Evolutionary conservation across 768 basidiomycete genomes (phyloP).

Genomic region (Boletus edulis): DNA sequence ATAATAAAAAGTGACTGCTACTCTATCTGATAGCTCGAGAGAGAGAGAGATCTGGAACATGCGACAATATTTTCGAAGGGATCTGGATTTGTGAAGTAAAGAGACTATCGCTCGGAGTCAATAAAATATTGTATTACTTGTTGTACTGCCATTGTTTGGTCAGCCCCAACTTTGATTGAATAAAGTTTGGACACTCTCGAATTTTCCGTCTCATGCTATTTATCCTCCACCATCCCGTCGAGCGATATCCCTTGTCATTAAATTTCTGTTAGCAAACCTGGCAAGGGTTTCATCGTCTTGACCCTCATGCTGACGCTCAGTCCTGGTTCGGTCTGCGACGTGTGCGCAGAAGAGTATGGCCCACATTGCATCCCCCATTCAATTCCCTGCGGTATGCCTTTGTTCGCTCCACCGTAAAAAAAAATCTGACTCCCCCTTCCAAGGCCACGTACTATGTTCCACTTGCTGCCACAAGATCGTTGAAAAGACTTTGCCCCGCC

Average conservation of each 20-base stretch:
- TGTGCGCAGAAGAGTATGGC: constrained; percentile 85
- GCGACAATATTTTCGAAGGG: background rate
- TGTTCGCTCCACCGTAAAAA: constrained; percentile 11
- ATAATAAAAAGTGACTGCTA: background rate
- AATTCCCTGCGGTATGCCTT: constrained; percentile 68
- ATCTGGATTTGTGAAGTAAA: background rate
- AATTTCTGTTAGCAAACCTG: constrained; percentile 38
- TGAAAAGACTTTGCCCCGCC: constrained; percentile 73
- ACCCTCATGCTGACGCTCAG: constrained; percentile 74
- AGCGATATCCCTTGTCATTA: constrained; percentile 44
- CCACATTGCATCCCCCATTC: constrained; percentile 72
- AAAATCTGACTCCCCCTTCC: constrained; percentile 21
- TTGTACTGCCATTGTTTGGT: constrained; percentile 31
- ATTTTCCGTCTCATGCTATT: constrained; percentile 43
- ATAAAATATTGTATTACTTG: background rate
- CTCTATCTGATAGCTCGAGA: background rate
- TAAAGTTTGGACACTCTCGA: constrained; percentile 29
- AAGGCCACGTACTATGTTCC: constrained; percentile 80
- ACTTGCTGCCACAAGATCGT: constrained; percentile 76
- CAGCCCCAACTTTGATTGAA: constrained; percentile 26
- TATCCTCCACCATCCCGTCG: constrained; percentile 45
- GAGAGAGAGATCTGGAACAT: constrained; percentile 16
- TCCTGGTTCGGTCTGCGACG: constrained; percentile 84
- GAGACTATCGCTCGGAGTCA: constrained; percentile 10
- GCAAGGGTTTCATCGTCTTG: constrained; percentile 39